Base-by-base conservation (phyloP, 352 stramenopile genomes). In the Plasmopara viticola region DNA sequence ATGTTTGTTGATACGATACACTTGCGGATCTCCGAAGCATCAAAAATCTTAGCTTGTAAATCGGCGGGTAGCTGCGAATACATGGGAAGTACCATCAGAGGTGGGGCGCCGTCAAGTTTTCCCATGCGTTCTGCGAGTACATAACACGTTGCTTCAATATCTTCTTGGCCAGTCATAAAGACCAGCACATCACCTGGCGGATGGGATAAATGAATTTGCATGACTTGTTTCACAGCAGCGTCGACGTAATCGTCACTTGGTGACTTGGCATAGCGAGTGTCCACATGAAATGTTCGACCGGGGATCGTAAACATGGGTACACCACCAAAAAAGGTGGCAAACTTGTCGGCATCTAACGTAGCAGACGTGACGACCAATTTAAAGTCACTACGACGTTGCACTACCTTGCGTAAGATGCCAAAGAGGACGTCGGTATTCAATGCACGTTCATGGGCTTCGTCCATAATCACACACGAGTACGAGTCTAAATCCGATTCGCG, bases 161-260 rank as follows among this genome's bases (percentile, higher is more conserved):
- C 97, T 71, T 99, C 96, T 72, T 99, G 97, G 6, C 97, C 97
- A 1, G 97, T 99, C 96, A 99, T 99, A 64, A 99, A 99, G 37
- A 99, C 95, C 6, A 99, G 63, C 55, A 99, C 95, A 70, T 99
- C 97, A 38, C 97, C 97, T 9, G 94, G 89, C 13, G 93, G 93
- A 45, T 96, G 90, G 35, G 94, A 98, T 44, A 99, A 83, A 70
- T 99, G 97, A 61, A 99, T 98, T 58, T 98, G 92, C 44, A 99
- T 87, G 13, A 97, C 91, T 74, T 99, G 93, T 58, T 98, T 98
- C 25, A 99, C 96, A 0, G 96, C 95, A 6, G 95, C 87, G 62
- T 98, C 96, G 0, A 99, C 96, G 60, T 99, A 99, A 68, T 99
- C 97, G 46, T 98, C 93, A 48, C 84, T 79, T 0, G 97, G 86